Conservation (phyloP, 1,284 basidiomycete genomes). For the Leccinum fallax region DNA sequence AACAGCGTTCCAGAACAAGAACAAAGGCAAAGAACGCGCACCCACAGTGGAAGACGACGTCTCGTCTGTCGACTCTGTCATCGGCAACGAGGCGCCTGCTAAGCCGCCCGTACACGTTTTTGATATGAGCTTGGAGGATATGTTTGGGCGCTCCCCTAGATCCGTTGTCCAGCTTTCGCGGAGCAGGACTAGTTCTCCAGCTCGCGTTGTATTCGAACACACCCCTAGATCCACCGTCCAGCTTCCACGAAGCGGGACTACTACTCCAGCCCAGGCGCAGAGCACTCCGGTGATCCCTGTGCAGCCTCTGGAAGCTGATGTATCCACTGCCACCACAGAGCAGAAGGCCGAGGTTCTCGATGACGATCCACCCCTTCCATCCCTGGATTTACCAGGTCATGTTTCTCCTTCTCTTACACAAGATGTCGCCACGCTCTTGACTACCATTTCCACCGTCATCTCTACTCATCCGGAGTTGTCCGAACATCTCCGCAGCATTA, state of each 20-base stretch:
- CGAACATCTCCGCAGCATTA: conserved; percentile 62
- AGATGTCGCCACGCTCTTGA: conserved; percentile 64
- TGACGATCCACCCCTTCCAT: conserved; percentile 59
- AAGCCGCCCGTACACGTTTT: conserved; percentile 67
- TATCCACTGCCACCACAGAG: conserved; percentile 16
- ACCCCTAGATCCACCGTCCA: conserved; percentile 1
- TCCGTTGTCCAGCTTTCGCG: conserved; percentile 8
- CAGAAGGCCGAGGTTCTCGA: conserved; percentile 20
- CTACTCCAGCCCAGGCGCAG: conserved; percentile 38
- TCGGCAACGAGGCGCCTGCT: conserved; percentile 49
- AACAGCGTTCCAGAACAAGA: conserved; percentile 26
- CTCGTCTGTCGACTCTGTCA: conserved; percentile 59
- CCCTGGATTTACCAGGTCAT: conserved; percentile 39
- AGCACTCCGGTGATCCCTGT: conserved; percentile 35
- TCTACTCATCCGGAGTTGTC: conserved; percentile 69
- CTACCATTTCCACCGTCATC: conserved; percentile 53
- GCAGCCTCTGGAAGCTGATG: conserved; percentile 23
- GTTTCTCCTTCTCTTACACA: conserved; percentile 53
- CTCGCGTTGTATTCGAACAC: background rate
- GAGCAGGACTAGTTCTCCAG: background rate
- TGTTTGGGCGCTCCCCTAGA: conserved; percentile 24
- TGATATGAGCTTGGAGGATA: conserved; percentile 42
- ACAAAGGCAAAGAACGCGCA: conserved; percentile 58
- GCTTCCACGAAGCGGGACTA: conserved; percentile 17
- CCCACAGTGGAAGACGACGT: conserved; percentile 43